phyloP scores from a whole-genome alignment of 305 asterid genomes.

The Plantago coronopus region DNA sequence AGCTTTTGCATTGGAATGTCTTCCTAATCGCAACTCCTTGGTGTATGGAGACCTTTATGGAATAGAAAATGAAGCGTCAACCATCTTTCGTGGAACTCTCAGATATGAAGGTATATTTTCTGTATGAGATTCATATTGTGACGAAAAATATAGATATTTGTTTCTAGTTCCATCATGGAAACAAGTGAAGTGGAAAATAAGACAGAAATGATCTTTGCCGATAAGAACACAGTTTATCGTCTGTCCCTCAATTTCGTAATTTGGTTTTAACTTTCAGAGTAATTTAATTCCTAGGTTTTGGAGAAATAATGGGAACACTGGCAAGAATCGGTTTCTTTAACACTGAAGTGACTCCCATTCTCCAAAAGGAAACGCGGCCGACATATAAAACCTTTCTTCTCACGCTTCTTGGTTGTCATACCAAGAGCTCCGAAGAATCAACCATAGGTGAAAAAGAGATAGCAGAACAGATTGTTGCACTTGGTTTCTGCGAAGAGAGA shows the following conservation, averaged over 20 bases:
- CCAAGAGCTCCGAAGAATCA: conserved; percentile 26
- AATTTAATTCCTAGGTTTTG: conserved; percentile 55
- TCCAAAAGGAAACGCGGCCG: conserved; percentile 45
- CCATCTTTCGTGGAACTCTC: conserved; percentile 88
- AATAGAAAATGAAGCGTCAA: conserved; percentile 74
- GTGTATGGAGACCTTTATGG: conserved; percentile 85
- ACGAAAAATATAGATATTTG: background rate
- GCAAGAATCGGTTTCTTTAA: conserved; percentile 74
- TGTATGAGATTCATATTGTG: background rate
- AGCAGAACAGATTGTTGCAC: conserved; percentile 47
- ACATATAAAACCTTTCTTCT: conserved; percentile 41
- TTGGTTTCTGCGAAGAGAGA: conserved; percentile 50
- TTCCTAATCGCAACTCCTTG: conserved; percentile 86
- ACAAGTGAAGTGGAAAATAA: too few species aligned
- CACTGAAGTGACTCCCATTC: conserved; percentile 39
- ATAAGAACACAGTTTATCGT: too few species aligned
- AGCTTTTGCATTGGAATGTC: conserved; percentile 93
- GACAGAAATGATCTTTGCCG: too few species aligned
- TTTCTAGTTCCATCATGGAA: too few species aligned
- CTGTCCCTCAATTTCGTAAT: background rate
- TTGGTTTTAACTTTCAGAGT: conserved; percentile 8
- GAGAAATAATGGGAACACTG: conserved; percentile 80
- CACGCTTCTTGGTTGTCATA: conserved; percentile 37
- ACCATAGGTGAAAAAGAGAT: conserved; percentile 49
- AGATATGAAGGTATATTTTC: conserved; percentile 73